These are phyloP conservation scores for Antitrichia curtipendula DNA, from an alignment of 225 moss, liverwort and hornwort genomes.

Conservation along the genomic window DNA sequence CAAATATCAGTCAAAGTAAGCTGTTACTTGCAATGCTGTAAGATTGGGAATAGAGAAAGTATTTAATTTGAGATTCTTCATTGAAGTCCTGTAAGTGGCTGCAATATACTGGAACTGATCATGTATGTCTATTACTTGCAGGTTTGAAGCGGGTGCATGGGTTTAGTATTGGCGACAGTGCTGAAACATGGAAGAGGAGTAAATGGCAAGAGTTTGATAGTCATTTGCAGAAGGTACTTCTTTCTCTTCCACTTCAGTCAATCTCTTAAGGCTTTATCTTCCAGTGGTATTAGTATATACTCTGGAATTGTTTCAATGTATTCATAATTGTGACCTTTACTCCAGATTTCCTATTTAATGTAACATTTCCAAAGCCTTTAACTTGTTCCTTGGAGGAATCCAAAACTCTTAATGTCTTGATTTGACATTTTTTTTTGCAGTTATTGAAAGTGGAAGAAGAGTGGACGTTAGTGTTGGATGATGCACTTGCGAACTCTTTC, in stretches of 20 bases:
- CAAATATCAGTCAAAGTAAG: slow-evolving; percentile 61
- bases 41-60: not conserved
- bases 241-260: not conserved
- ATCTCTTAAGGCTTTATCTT: not conserved
- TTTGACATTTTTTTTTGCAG: slow-evolving; percentile 7
- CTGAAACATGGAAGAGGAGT: slow-evolving; percentile 54
- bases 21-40: not conserved
- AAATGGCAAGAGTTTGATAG: slow-evolving; percentile 72
- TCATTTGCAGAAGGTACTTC: slow-evolving; percentile 40
- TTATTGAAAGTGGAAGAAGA: slow-evolving; percentile 65
- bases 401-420: not conserved
- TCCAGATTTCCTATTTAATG: not conserved
- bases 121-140: not conserved
- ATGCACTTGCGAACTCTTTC: slow-evolving; percentile 78
- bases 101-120: not conserved
- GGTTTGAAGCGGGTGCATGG: slow-evolving; percentile 66
- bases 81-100: not conserved
- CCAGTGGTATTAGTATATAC: not conserved
- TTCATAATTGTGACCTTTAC: not conserved
- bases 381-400: not conserved
- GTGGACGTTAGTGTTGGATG: slow-evolving; percentile 71
- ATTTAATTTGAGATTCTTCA: not conserved
- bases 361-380: not conserved
- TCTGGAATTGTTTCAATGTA: not conserved
- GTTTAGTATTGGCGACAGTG: slow-evolving; percentile 76